Conservation (phyloP, 164 flowering plant genomes). For the Vitis vinifera region DNA sequence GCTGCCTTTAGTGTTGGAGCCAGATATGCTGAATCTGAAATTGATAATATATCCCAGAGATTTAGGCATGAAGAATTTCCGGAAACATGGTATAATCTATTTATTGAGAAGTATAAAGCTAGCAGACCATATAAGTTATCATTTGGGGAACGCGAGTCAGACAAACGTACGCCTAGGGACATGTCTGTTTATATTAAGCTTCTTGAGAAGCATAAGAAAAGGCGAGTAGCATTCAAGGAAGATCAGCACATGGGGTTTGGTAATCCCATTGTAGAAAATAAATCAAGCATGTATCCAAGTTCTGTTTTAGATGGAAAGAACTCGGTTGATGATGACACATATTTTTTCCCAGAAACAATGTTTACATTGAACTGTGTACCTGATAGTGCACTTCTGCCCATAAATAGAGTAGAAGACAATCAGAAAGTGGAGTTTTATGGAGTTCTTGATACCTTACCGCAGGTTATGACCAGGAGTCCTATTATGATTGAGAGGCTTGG, state of each 20-base stretch:
- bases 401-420: conserved; percentile 30
- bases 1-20: conserved; percentile 39
- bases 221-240: conserved; percentile 55
- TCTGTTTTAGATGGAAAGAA: conserved; percentile 36
- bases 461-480: conserved; percentile 59
- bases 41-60: conserved; percentile 48
- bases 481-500: conserved; percentile 95
- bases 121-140: conserved; percentile 51
- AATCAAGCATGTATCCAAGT: conserved; percentile 35
- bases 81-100: conserved; percentile 86
- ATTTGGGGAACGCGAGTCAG: conserved; percentile 52
- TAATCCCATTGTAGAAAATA: conserved; percentile 38
- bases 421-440: conserved; percentile 64
- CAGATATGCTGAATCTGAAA: conserved; percentile 54
- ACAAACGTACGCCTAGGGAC: conserved; percentile 74
- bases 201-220: conserved; percentile 72
- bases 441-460: conserved; percentile 85
- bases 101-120: conserved; percentile 60
- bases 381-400: conserved; percentile 63
- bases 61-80: conserved; percentile 62
- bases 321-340: conserved; percentile 47
- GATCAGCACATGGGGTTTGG: conserved; percentile 42
- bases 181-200: conserved; percentile 71
- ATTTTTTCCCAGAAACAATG: conserved; percentile 80
- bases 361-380: conserved; percentile 83